Evolutionary conservation across 192 early-diverging fungal species (phyloP), one percentile per base, ranked within the genome.

Genomic region (Backusella mclennaniae): DNA sequence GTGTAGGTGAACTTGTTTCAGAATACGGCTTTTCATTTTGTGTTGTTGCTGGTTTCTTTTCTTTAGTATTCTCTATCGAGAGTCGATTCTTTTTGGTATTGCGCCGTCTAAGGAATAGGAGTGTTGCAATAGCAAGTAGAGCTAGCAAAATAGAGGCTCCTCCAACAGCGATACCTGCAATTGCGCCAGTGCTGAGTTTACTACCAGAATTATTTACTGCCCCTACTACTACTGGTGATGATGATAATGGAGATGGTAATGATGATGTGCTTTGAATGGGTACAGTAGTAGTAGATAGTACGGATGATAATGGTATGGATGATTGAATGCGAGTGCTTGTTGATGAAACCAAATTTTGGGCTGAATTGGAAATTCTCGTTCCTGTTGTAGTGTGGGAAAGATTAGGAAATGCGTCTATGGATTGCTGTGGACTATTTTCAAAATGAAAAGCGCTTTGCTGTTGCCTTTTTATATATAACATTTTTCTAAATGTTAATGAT

Each of bases 101-200:
- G 23, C 56, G 53, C 23, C 53, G 53, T 59, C 53, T 23, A 29
- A 12, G 9, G 12, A 63, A 29, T 2, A 63, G 8, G 9, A 63
- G 56, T 8, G 26, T 4, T 26, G 21, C 1, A 29, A 63, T 63
- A 63, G 14, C 9, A 29, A 26, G 56, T 29, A 63, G 21, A 19
- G 63, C 59, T 41, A 76, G 6, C 17, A 80, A 31, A 15, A 73
- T 66, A 69, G 74, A 74, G 49, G 69, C 72, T n/a, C 52, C 73
- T 9, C 74, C 35, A 26, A 76, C 80, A 17, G 39, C 53, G 46
- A 81, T 77, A 33, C 80, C 80, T 56, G 70, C 76, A 49, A 81
- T 67, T 8, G 80, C 80, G 4, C 76, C 80, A 49, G 41, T 17
- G 4, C 67, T 74, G 7, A 74, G 8, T 26, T 75, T 75, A 4